These are phyloP conservation scores for Coprinopsis marcescibilis DNA, from an alignment of 768 basidiomycete species.

Conservation along the genomic window DNA sequence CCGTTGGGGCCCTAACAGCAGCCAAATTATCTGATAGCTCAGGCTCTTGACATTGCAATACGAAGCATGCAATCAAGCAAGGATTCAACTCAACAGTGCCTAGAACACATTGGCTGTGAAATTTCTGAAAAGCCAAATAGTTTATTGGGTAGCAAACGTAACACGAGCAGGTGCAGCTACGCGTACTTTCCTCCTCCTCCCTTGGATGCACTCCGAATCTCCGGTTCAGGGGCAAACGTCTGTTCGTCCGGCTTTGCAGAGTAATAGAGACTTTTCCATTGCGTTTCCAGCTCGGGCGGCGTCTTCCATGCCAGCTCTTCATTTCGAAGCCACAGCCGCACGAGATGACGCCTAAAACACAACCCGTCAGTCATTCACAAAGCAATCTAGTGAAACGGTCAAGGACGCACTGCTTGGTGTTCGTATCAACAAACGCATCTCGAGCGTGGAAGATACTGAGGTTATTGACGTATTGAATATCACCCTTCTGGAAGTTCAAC, in stretches of 20 bases:
- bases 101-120: no score
- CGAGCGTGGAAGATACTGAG: slow-evolving; percentile 40
- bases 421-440: slow-evolving; percentile 36
- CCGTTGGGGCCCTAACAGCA: no score
- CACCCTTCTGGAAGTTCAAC: slow-evolving; percentile 37
- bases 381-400: no score
- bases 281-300: slow-evolving; percentile 10
- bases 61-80: no score
- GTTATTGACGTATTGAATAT: slow-evolving; percentile 46
- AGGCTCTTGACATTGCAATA: no score
- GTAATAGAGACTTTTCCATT: slow-evolving; percentile 11
- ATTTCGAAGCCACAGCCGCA: slow-evolving; percentile 10
- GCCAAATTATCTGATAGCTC: no score
- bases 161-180: no score
- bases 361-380: neutral
- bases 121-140: no score
- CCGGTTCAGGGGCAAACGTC: slow-evolving; percentile 4
- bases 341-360: slow-evolving; percentile 6
- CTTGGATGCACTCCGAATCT: neutral
- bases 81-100: no score
- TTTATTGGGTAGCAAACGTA: no score
- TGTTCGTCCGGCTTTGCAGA: neutral
- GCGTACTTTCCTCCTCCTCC: no score
- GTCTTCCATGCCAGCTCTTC: slow-evolving; percentile 15
- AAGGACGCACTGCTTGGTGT: slow-evolving; percentile 32